Percentiles rank a stretch among this genome's conserved stretches.
Evolutionary conservation across 805 yeast genomes (phyloP).

Genomic region (Helenozyma rhizophorensis): DNA sequence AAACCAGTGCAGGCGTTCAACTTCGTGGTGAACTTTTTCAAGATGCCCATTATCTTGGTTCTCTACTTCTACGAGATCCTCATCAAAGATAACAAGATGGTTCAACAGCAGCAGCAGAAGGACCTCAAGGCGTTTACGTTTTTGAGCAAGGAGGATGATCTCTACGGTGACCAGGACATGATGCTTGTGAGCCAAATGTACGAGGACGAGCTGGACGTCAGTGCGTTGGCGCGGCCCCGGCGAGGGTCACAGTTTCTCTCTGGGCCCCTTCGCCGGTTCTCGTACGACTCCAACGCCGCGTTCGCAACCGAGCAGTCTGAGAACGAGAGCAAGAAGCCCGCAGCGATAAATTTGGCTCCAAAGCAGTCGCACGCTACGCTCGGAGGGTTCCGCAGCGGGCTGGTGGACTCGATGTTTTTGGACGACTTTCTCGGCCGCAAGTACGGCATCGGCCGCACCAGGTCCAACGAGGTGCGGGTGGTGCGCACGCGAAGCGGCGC

Average conservation of each 20-base stretch:
- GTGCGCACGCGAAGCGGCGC: too few relatives aligned
- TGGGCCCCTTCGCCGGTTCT: background rate
- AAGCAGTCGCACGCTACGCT: conserved; percentile 31
- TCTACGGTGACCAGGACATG: conserved; percentile 28
- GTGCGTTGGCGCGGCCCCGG: conserved; percentile 24
- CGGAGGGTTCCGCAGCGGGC: conserved; percentile 33
- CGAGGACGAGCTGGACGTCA: conserved; percentile 20
- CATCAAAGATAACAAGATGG: conserved; percentile 14
- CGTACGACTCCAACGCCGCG: background rate
- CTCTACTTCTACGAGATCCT: conserved; percentile 32
- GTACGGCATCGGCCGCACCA: conserved; percentile 16
- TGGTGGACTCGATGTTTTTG: conserved; percentile 34
- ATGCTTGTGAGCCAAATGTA: conserved; percentile 14
- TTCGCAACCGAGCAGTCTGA: conserved; percentile 1
- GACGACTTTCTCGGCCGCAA: conserved; percentile 29
- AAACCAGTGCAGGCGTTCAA: conserved; percentile 10
- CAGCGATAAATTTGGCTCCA: conserved; percentile 15
- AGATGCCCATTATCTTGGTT: conserved; percentile 31
- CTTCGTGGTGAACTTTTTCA: conserved; percentile 24
- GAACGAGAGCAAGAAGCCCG: background rate
- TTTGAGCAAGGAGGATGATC: conserved; percentile 27
- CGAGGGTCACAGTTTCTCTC: conserved; percentile 20
- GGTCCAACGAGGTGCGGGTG: background rate
- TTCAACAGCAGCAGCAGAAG: conserved; percentile 15
- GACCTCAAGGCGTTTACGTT: conserved; percentile 34